Conservation (phyloP, 1,139 yeast genomes). For the Geotrichum histeridarum region DNA sequence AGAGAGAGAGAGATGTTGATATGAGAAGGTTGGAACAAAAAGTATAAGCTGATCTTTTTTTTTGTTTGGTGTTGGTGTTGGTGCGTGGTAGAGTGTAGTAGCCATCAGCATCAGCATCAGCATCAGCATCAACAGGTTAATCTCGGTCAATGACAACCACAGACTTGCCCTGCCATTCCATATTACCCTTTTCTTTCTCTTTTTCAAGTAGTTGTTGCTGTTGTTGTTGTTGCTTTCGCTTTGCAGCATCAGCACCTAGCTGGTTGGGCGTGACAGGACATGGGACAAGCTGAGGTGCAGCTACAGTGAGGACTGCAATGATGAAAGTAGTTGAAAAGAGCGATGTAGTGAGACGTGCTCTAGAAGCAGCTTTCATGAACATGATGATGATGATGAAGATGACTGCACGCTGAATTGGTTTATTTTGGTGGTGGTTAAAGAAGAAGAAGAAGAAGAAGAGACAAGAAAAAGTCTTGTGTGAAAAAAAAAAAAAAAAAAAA, state of each 20-base stretch:
- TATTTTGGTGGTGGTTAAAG: neutral
- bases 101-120: too few species aligned
- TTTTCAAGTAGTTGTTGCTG: conserved; percentile 1
- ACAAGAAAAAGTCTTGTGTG: neutral
- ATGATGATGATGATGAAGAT: conserved; percentile 29
- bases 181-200: neutral
- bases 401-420: too few species aligned
- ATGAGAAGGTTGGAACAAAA: too few species aligned
- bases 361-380: conserved; percentile 52
- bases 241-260: conserved; percentile 29
- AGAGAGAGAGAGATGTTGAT: neutral
- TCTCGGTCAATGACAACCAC: conserved; percentile 2
- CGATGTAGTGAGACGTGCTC: conserved; percentile 57
- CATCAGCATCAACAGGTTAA: neutral
- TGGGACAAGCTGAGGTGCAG: conserved; percentile 65
- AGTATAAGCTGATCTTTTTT: too few species aligned
- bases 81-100: too few species aligned
- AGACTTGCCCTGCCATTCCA: conserved; percentile 3
- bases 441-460: neutral
- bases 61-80: too few species aligned
- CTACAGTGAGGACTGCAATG: conserved; percentile 63
- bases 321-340: conserved; percentile 72
- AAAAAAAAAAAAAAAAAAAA: neutral
- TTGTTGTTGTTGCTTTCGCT: conserved; percentile 1
- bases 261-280: conserved; percentile 57